These are phyloP conservation scores for Beauveria medogensis DNA, from an alignment of 2,329 filamentous ascomycete genomes.

Conservation along the genomic window DNA sequence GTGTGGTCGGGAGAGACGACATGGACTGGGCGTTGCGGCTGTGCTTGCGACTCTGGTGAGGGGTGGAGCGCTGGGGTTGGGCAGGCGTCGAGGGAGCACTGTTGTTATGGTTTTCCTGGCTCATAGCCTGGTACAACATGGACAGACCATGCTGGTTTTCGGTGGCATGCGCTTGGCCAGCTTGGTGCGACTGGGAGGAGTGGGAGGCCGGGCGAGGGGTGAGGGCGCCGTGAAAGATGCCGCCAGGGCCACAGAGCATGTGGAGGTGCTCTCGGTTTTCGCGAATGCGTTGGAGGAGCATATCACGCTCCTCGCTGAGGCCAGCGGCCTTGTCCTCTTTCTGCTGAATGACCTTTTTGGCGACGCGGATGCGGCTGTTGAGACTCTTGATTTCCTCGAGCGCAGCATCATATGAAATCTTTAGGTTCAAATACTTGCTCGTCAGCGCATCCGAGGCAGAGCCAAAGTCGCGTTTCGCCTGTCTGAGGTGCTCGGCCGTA, in stretches of 20 bases:
- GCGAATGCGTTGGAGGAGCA: constrained; percentile 74
- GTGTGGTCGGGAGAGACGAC: constrained; percentile 76
- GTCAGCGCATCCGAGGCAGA: constrained; percentile 45
- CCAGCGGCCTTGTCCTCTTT: constrained; percentile 65
- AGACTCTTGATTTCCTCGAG: constrained; percentile 58
- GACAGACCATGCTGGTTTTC: constrained; percentile 60
- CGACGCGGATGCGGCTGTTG: constrained; percentile 57
- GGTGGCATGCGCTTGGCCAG: constrained; percentile 33
- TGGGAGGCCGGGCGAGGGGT: constrained; percentile 46
- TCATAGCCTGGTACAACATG: constrained; percentile 72
- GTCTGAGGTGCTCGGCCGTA: constrained; percentile 60
- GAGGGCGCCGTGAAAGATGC: constrained; percentile 54
- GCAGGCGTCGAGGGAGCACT: constrained; percentile 67
- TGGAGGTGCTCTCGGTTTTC: constrained; percentile 86
- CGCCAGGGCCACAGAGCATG: constrained; percentile 66
- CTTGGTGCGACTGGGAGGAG: constrained; percentile 39
- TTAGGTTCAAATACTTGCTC: constrained; percentile 51
- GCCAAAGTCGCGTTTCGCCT: constrained; percentile 47
- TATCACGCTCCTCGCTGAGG: constrained; percentile 66
- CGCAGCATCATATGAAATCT: constrained; percentile 57
- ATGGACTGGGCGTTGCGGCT: constrained; percentile 71
- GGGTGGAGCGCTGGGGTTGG: constrained; percentile 34
- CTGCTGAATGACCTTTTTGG: constrained; percentile 70
- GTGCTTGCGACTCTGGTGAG: constrained; percentile 52
- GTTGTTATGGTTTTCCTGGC: constrained; percentile 56